These are phyloP conservation scores for Boletus subcaerulescens DNA, from an alignment of 768 basidiomycete genomes.

Conservation along the genomic window DNA sequence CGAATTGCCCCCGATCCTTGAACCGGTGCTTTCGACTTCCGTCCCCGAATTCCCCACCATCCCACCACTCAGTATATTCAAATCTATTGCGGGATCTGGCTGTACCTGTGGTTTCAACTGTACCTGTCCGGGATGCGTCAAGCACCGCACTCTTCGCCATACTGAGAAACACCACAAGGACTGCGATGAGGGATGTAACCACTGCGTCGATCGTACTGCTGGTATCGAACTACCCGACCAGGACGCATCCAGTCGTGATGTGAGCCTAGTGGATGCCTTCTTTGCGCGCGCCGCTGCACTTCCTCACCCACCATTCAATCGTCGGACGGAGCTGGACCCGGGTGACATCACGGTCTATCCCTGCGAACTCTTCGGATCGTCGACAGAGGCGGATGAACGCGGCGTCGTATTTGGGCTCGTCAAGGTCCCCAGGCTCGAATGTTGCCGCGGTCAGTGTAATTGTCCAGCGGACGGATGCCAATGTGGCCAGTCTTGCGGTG, in stretches of 20 bases:
- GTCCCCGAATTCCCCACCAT: slow-evolving; percentile 52
- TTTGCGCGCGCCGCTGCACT: slow-evolving; percentile 66
- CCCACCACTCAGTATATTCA: slow-evolving; percentile 57
- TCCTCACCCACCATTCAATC: slow-evolving; percentile 52
- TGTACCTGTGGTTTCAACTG: slow-evolving; percentile 72
- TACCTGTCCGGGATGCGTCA: slow-evolving; percentile 68
- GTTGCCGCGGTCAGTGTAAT: slow-evolving; percentile 60
- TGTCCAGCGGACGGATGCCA: slow-evolving; percentile 53
- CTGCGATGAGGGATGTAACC: slow-evolving; percentile 52
- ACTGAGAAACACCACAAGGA: slow-evolving; percentile 36
- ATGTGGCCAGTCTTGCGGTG: slow-evolving; percentile 57
- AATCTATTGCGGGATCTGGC: slow-evolving; percentile 61
- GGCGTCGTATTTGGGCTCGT: slow-evolving; percentile 48
- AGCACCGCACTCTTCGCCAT: slow-evolving; percentile 59
- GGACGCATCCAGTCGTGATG: slow-evolving; percentile 6
- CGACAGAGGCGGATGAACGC: slow-evolving; percentile 36
- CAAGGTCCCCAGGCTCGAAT: slow-evolving; percentile 62
- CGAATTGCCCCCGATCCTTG: slow-evolving; percentile 50
- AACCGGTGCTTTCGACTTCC: slow-evolving; percentile 16
- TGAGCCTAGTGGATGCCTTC: slow-evolving; percentile 56
- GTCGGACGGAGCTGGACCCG: slow-evolving; percentile 44
- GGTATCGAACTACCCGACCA: slow-evolving; percentile 43
- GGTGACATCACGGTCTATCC: slow-evolving; percentile 51
- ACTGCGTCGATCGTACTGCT: slow-evolving; percentile 55
- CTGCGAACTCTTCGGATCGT: slow-evolving; percentile 33